phyloP scores from a whole-genome alignment of 768 basidiomycete genomes.

The Daedaleopsis nitida region DNA sequence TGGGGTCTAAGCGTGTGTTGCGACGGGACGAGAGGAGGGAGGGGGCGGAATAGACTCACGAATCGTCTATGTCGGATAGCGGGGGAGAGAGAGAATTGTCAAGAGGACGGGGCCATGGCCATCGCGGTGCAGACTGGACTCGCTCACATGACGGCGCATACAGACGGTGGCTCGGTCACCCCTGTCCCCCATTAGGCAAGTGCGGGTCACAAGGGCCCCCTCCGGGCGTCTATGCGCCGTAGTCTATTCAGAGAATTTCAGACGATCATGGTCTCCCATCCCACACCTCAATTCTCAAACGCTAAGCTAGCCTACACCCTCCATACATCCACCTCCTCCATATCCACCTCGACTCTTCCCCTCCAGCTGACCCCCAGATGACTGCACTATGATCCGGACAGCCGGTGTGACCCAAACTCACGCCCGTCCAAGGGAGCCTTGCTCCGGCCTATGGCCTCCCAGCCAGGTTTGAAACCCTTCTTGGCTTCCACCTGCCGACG shows the following conservation, averaged over 20 bases:
- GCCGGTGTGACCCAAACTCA: conserved; percentile 9
- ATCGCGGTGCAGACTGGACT: conserved; percentile 14
- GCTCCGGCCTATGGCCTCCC: conserved; percentile 14
- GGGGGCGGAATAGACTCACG: background rate
- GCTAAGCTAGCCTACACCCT: background rate
- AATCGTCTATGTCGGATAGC: conserved; percentile 13
- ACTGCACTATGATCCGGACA: conserved; percentile 13
- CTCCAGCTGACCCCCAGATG: conserved; percentile 20
- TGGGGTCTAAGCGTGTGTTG: conserved; percentile 5
- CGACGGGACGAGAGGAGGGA: background rate
- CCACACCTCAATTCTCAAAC: conserved; percentile 3
- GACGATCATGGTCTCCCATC: conserved; percentile 5
- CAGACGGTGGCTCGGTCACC: conserved; percentile 22
- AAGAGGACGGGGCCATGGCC: background rate
- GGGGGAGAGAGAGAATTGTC: conserved; percentile 2
- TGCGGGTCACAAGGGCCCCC: conserved; percentile 16
- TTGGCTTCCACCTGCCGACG: conserved; percentile 8
- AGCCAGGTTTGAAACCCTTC: background rate
- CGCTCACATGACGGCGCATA: conserved; percentile 21
- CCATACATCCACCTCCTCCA: background rate
- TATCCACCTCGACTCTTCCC: background rate
- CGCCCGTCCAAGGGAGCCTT: conserved; percentile 10
- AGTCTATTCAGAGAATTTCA: conserved; percentile 10
- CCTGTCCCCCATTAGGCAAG: conserved; percentile 21
- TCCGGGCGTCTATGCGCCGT: conserved; percentile 1